phyloP scores from a whole-genome alignment of 202 grass and related monocot species.

The Schoenoplectus triqueter region DNA sequence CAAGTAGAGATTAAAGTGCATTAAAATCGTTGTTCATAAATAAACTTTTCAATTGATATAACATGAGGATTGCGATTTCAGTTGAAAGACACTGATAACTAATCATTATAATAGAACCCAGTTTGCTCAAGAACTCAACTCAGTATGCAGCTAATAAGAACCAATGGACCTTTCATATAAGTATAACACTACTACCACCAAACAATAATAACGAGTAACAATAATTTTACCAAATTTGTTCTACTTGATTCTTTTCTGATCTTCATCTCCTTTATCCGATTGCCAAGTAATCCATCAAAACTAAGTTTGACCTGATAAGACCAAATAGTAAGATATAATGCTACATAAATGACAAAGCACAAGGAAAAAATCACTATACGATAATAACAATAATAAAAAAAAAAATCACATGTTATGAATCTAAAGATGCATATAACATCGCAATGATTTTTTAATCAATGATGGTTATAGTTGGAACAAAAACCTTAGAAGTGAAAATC shows the following conservation, averaged over 20 bases:
- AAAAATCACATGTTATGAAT: neutral
- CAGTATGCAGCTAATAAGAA: neutral
- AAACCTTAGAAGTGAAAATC: neutral
- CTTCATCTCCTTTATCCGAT: constrained; percentile 44
- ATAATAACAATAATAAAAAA: neutral
- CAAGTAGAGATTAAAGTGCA: too few species aligned
- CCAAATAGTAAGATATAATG: neutral
- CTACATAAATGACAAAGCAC: constrained; percentile 1
- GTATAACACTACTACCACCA: neutral
- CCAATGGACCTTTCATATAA: neutral
- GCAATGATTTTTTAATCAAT: neutral
- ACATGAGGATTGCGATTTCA: too few species aligned
- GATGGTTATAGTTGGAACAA: neutral
- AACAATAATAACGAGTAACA: neutral
- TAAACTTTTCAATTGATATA: too few species aligned
- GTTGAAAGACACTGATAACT: too few species aligned
- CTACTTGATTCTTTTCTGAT: constrained; percentile 8
- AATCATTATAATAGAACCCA: too few species aligned
- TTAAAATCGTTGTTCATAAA: too few species aligned
- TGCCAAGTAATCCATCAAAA: constrained; percentile 31
- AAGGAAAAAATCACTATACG: neutral
- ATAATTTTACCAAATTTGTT: constrained; percentile 34
- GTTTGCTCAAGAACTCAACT: too few species aligned
- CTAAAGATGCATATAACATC: neutral
- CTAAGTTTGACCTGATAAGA: neutral